Base-by-base conservation (phyloP, 2,329 filamentous ascomycete species). In the Xenoacremonium recifei region DNA sequence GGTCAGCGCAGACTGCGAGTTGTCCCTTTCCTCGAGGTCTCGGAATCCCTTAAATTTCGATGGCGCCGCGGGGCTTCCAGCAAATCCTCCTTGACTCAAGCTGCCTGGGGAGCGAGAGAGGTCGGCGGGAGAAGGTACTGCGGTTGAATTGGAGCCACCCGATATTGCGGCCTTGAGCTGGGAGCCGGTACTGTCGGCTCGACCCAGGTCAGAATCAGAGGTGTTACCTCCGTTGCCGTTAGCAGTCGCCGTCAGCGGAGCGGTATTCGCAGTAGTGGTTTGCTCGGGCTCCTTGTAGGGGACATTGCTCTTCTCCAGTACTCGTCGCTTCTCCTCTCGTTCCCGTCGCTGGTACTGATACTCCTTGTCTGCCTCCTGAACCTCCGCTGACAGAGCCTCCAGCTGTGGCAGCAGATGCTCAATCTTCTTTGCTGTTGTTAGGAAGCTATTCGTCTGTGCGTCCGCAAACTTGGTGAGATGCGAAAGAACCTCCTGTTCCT, bases 311-410 rank as follows among this genome's bases (percentile, higher is more conserved):
- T 93, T 96, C 66, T 99, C 93, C 11, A 99, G 70, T 15, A 87
- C 79, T 40, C 93, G 79, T 42, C 95, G 79, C 70, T 97, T 96
- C 66, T 97, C 93, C 63, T 99, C 93, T 30, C 93, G 80, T 62
- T 97, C 93, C n/a, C 89, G 89, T 39, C 91, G 79, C 60, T 96
- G 89, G 45, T 97, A 89, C 59, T 96, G 90, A 60, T 93, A 99
- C 60, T 97, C 92, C 65, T 97, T 96, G 63, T 97, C 91, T 18
- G 90, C 90, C 56, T 93, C 85, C 48, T 83, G 82, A n/a, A 99
- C 93, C 64, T 97, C 92, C 39, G 80, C 80, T 29, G 87, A 87
- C 21, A 99, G 70, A 3, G 92, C 92, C 54, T 97, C 89, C 3
- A 99, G 75, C 58, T 96, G 89, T 1, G 93, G 93, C 15, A 95